Conservation (phyloP, 495 filamentous ascomycete genomes). For the Hypoxylon cercidicola region DNA sequence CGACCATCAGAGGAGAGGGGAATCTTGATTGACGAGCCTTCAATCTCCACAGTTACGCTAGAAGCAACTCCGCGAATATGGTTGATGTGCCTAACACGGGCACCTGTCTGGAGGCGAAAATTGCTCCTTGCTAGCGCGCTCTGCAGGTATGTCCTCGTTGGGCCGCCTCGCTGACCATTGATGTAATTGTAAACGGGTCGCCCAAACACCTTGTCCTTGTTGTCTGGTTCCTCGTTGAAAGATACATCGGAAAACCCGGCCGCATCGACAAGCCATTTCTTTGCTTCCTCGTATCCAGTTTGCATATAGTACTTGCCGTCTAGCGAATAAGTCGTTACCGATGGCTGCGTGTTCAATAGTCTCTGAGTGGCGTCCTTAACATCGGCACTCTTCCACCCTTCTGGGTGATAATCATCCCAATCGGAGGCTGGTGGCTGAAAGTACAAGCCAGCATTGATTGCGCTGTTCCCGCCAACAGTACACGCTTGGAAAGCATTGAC, state of each 20-base stretch:
- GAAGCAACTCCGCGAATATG: conserved; percentile 59
- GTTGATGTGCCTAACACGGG: conserved; percentile 60
- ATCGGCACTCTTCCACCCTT: conserved; percentile 68
- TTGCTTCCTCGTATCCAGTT: conserved; percentile 61
- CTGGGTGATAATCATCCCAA: conserved; percentile 68
- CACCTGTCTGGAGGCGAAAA: conserved; percentile 63
- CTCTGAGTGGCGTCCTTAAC: conserved; percentile 58
- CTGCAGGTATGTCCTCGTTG: conserved; percentile 66
- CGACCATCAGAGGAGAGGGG: conserved; percentile 58
- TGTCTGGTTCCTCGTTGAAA: conserved; percentile 60
- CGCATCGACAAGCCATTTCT: conserved; percentile 58
- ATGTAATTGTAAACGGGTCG: conserved; percentile 64
- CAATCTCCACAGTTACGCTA: conserved; percentile 52
- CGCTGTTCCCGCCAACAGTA: conserved; percentile 65
- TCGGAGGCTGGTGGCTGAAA: conserved; percentile 66
- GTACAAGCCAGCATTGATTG: conserved; percentile 55
- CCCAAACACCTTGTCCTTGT: conserved; percentile 65
- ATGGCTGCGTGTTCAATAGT: conserved; percentile 63
- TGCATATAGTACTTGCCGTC: conserved; percentile 67
- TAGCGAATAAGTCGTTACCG: conserved; percentile 62
- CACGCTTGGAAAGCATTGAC: conserved; percentile 66
- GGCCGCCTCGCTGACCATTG: conserved; percentile 65
- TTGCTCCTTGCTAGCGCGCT: conserved; percentile 58
- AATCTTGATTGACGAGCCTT: conserved; percentile 57
- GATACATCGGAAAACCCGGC: conserved; percentile 61